Evolutionary conservation across 208 protist genomes (phyloP).

Genomic region (Acanthamoeba lugdunensis): DNA sequence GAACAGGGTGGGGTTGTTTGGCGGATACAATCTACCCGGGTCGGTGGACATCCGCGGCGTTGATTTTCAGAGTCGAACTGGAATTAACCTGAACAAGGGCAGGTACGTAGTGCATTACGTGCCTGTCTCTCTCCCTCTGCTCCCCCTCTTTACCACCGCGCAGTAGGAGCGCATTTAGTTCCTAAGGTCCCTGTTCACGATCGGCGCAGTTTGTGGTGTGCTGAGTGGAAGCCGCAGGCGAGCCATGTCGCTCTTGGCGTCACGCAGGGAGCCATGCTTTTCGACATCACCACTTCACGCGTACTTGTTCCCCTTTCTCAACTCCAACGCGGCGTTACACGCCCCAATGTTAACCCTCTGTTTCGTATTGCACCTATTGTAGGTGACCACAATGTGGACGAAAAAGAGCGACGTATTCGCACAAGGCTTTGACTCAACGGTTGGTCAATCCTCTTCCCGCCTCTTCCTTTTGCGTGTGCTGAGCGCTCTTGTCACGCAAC

Average conservation of each 20-base stretch:
- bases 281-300: not conserved
- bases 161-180: not conserved
- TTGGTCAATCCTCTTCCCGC: not conserved
- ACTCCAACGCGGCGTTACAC: not conserved
- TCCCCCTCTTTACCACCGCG: no score
- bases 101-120: not conserved
- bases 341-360: not conserved
- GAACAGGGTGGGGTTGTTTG: conserved; percentile 19
- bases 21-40: conserved; percentile 32
- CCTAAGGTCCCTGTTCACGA: no score
- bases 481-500: not conserved
- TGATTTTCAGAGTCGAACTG: not conserved
- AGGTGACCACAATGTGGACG: conserved; percentile 50
- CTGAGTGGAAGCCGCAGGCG: conserved; percentile 36
- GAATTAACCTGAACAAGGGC: not conserved
- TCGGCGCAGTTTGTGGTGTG: conserved; percentile 22
- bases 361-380: not conserved
- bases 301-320: not conserved
- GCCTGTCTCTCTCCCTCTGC: not conserved
- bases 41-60: conserved; percentile 10
- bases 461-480: not conserved
- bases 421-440: conserved; percentile 37
- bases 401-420: conserved; percentile 50
- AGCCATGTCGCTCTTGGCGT: conserved; percentile 24
- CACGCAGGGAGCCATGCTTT: conserved; percentile 36